These are phyloP conservation scores for Leucogyrophana mollusca DNA, from an alignment of 768 basidiomycete species.

Conservation along the genomic window DNA sequence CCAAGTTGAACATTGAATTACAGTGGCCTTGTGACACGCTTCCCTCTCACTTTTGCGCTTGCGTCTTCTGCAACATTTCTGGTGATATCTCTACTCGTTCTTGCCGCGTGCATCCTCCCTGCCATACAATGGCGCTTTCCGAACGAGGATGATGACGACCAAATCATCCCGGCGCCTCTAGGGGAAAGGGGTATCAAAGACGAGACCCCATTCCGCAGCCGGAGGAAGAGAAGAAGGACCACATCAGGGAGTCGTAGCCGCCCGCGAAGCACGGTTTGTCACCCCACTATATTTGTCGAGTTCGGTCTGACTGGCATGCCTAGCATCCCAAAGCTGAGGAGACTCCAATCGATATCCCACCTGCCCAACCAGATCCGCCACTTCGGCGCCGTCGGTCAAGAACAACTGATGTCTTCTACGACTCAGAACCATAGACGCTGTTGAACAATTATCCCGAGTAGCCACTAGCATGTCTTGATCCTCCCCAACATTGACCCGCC, in stretches of 20 bases:
- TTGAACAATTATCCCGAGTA: not conserved
- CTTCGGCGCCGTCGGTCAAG: constrained; percentile 49
- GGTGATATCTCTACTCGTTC: constrained; percentile 40
- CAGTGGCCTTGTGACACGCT: constrained; percentile 70
- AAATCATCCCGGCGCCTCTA: not conserved
- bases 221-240: constrained; percentile 27
- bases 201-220: constrained; percentile 19
- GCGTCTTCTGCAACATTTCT: constrained; percentile 46
- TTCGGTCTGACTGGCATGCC: constrained; percentile 1
- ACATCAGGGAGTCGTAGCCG: constrained; percentile 15
- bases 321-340: constrained; percentile 28
- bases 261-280: constrained; percentile 16
- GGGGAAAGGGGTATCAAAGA: constrained; percentile 12
- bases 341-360: constrained; percentile 26
- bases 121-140: constrained; percentile 28
- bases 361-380: constrained; percentile 27
- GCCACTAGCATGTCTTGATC: no score
- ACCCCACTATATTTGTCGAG: constrained; percentile 8
- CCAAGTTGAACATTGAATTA: not conserved
- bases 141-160: constrained; percentile 12
- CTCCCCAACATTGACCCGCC: no score
- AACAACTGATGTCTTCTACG: constrained; percentile 28
- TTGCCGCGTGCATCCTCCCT: constrained; percentile 56
- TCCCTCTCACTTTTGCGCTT: constrained; percentile 58
- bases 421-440: constrained; percentile 24